Conservation (phyloP, 148 eudicot genomes). For the Spergularia bocconei region DNA sequence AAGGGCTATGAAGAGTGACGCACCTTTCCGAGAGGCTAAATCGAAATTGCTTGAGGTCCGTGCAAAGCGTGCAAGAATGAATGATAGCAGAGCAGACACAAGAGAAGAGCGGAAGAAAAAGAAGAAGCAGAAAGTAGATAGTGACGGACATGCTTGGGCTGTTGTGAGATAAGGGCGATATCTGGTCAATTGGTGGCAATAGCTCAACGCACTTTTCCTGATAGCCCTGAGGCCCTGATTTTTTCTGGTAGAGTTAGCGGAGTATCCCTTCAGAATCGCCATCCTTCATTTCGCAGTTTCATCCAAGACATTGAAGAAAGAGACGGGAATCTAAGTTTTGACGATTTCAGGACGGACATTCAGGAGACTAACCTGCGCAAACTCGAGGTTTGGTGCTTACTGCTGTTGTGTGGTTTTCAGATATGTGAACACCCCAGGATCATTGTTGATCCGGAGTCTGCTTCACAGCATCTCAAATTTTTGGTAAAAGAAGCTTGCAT, state of each 20-base stretch:
- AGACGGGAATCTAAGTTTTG: background rate
- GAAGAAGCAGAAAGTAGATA: conserved; percentile 68
- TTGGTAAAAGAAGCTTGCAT: too few relatives aligned
- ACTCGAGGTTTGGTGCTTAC: background rate
- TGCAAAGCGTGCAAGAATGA: conserved; percentile 45
- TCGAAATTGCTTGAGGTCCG: conserved; percentile 68
- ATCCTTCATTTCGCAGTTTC: background rate
- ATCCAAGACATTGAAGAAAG: background rate
- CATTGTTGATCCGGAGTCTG: too few relatives aligned
- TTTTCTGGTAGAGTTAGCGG: too few relatives aligned
- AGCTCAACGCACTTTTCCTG: background rate
- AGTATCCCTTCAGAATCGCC: background rate
- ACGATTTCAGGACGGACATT: too few relatives aligned
- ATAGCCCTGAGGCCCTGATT: too few relatives aligned
- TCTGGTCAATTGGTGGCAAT: background rate
- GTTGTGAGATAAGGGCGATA: conserved; percentile 28
- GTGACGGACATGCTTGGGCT: conserved; percentile 71
- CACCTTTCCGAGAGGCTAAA: conserved; percentile 81
- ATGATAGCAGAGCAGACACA: conserved; percentile 41
- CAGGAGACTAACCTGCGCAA: background rate
- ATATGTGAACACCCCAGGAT: too few relatives aligned
- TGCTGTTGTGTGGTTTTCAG: background rate
- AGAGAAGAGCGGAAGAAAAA: conserved; percentile 59
- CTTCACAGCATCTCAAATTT: too few relatives aligned
- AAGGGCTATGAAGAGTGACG: conserved; percentile 67